Evolutionary conservation across 257 asterid species (phyloP).

Genomic region (Nicotiana sylvestris): DNA sequence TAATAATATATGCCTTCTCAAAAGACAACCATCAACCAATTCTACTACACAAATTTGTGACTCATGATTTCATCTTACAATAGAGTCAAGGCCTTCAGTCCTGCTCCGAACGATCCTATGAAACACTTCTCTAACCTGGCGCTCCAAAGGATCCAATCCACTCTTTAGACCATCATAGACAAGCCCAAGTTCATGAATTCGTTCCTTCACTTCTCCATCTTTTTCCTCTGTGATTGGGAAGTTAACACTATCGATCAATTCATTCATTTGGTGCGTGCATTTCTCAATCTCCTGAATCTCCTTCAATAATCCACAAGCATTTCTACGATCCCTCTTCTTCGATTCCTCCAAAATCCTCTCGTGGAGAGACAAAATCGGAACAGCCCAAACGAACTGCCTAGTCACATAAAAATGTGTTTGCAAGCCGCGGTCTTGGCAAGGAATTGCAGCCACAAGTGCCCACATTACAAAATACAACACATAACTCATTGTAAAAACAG

Average conservation of each 20-base stretch:
- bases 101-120: slow-evolving; percentile 73
- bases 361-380: slow-evolving; percentile 57
- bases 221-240: slow-evolving; percentile 63
- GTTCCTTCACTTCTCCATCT: slow-evolving; percentile 62
- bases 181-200: slow-evolving; percentile 50
- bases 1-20: not conserved
- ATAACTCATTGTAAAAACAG: slow-evolving; percentile 77
- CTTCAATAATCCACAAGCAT: slow-evolving; percentile 69
- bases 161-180: slow-evolving; percentile 48
- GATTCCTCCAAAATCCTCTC: slow-evolving; percentile 83
- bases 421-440: slow-evolving; percentile 95
- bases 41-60: not conserved
- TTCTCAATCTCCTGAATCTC: slow-evolving; percentile 79
- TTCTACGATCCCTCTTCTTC: slow-evolving; percentile 66
- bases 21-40: not conserved
- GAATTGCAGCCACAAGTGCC: slow-evolving; percentile 96
- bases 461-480: slow-evolving; percentile 77
- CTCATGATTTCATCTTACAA: slow-evolving; percentile 27
- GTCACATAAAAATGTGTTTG: slow-evolving; percentile 55
- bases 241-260: slow-evolving; percentile 44
- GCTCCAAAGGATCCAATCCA: slow-evolving; percentile 81
- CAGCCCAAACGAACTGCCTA: slow-evolving; percentile 63
- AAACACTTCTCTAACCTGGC: slow-evolving; percentile 74
- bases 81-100: slow-evolving; percentile 56
- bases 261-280: slow-evolving; percentile 51